Evolutionary conservation across 768 basidiomycete genomes (phyloP).

Genomic region (Mycena alexandri): DNA sequence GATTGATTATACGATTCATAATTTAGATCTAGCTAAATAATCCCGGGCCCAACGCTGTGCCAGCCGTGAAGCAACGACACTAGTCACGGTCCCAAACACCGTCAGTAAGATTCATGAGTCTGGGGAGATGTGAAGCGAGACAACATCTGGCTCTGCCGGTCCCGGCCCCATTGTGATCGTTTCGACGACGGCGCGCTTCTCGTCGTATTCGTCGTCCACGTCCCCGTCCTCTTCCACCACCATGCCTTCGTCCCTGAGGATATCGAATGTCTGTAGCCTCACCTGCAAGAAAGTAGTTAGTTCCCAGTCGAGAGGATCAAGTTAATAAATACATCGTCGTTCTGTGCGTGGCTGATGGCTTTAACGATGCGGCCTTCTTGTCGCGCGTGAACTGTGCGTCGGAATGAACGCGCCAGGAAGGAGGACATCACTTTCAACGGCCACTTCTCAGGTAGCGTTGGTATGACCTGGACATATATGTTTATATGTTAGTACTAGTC

Average conservation of each 20-base stretch:
- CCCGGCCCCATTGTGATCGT: slow-evolving; percentile 45
- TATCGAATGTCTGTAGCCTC: slow-evolving; percentile 68
- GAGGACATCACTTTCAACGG: slow-evolving; percentile 77
- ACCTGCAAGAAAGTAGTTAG: slow-evolving; percentile 53
- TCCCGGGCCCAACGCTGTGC: no score
- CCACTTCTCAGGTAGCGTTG: slow-evolving; percentile 81
- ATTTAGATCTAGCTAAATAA: no score
- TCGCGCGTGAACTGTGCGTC: slow-evolving; percentile 76
- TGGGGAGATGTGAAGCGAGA: slow-evolving; percentile 10
- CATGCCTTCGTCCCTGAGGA: slow-evolving; percentile 73
- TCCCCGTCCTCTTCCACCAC: slow-evolving; percentile 73
- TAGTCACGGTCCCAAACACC: no score
- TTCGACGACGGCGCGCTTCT: slow-evolving; percentile 58
- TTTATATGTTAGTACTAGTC: slow-evolving; percentile 18
- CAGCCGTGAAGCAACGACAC: no score
- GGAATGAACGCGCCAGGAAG: slow-evolving; percentile 84
- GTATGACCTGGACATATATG: slow-evolving; percentile 65
- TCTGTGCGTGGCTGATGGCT: slow-evolving; percentile 82
- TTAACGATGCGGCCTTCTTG: slow-evolving; percentile 85
- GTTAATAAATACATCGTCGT: slow-evolving; percentile 66
- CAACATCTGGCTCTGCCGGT: slow-evolving; percentile 19
- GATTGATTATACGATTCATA: no score
- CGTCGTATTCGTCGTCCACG: slow-evolving; percentile 54
- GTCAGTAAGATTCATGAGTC: slow-evolving; percentile 1
- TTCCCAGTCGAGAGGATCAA: slow-evolving; percentile 1